A percentile compares a stretch with the other conserved stretches of the same genome.
phyloP scores from a whole-genome alignment of 2,329 filamentous ascomycete species.

The Blastomyces emzantsi region DNA sequence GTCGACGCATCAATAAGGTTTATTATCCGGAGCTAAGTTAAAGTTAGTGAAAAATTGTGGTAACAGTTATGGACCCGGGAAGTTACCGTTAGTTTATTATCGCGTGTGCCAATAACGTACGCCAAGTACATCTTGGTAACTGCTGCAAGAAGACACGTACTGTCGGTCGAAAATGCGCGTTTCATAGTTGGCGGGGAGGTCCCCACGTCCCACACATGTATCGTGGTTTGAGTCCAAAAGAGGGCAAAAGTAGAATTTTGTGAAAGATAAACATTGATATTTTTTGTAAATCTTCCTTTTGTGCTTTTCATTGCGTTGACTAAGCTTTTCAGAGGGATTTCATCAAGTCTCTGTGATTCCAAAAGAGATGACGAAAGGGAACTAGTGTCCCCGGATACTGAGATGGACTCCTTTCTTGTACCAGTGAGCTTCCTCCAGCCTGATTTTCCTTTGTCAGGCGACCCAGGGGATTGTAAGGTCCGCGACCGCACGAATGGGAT shows the following conservation, averaged over 20 bases:
- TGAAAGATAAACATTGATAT: constrained; percentile 31
- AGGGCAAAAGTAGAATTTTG: constrained; percentile 33
- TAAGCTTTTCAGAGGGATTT: constrained; percentile 31
- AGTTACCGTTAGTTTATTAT: constrained; percentile 35
- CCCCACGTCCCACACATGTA: constrained; percentile 35
- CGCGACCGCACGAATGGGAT: neutral
- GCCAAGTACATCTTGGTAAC: constrained; percentile 32
- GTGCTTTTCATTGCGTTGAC: constrained; percentile 22
- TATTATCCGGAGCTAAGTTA: constrained; percentile 30
- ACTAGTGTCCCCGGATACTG: constrained; percentile 27
- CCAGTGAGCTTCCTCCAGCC: neutral
- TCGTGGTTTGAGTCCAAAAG: constrained; percentile 33
- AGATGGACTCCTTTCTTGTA: constrained; percentile 8
- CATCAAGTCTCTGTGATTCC: constrained; percentile 31
- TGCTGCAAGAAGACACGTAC: constrained; percentile 33
- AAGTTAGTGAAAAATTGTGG: constrained; percentile 1
- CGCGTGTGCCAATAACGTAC: constrained; percentile 35
- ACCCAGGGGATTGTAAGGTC: neutral
- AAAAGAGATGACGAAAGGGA: constrained; percentile 30
- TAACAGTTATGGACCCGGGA: constrained; percentile 4
- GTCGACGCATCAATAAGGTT: constrained; percentile 28
- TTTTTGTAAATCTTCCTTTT: constrained; percentile 26
- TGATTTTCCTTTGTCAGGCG: constrained; percentile 4
- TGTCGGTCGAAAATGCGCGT: constrained; percentile 30
- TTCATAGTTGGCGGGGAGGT: constrained; percentile 29